phyloP scores from a whole-genome alignment of 1,139 yeast genomes.

The Eremothecium cymbalariae region DNA sequence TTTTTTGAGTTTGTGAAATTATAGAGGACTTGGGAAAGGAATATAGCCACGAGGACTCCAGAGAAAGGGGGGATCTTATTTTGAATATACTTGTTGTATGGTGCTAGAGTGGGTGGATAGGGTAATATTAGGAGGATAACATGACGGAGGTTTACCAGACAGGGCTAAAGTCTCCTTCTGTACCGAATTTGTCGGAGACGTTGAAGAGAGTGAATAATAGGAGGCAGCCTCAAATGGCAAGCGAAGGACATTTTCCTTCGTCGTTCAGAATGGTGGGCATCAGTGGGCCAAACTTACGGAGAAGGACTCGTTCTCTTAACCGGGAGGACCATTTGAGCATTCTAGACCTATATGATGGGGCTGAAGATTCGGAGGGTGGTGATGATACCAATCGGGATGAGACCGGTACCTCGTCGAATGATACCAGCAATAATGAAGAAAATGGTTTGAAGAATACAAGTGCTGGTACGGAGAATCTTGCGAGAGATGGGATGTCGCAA shows the following conservation, averaged over 20 bases:
- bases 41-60: too few relatives aligned
- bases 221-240: background rate
- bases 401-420: slow-evolving; percentile 1
- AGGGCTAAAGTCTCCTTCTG: slow-evolving; percentile 24
- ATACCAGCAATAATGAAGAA: background rate
- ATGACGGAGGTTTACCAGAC: slow-evolving; percentile 5
- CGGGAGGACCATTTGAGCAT: slow-evolving; percentile 9
- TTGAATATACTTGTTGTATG: too few relatives aligned
- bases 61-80: too few relatives aligned
- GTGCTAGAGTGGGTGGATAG: background rate
- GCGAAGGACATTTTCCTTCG: background rate
- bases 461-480: slow-evolving; percentile 1
- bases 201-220: slow-evolving; percentile 2
- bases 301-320: slow-evolving; percentile 4
- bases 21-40: too few relatives aligned
- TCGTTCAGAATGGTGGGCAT: background rate
- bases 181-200: slow-evolving; percentile 23
- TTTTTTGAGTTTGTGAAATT: too few relatives aligned
- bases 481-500: background rate
- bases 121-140: slow-evolving; percentile 3
- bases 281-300: slow-evolving; percentile 6
- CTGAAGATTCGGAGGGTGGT: slow-evolving; percentile 8
- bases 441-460: background rate
- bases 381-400: slow-evolving; percentile 8
- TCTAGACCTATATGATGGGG: slow-evolving; percentile 9